Percentiles rank a stretch among this genome's conserved stretches.
Evolutionary conservation across 305 asterid genomes (phyloP).

Genomic region (Fraxinus albicans): DNA sequence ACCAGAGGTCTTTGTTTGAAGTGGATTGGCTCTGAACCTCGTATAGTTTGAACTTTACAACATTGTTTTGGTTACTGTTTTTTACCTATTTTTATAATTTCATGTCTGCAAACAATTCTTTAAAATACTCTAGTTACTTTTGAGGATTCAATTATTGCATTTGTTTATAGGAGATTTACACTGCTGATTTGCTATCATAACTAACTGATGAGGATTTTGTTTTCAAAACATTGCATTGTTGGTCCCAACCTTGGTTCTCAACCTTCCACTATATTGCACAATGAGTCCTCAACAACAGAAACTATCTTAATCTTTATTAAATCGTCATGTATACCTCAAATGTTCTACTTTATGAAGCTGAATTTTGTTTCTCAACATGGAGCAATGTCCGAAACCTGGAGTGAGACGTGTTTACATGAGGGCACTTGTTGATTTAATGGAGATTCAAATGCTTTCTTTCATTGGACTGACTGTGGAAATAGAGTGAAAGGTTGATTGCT

Average conservation of each 20-base stretch:
- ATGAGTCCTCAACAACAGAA: not conserved
- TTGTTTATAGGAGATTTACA: not conserved
- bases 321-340: not conserved
- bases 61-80: not conserved
- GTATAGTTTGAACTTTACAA: constrained; percentile 2
- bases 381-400: too few species aligned
- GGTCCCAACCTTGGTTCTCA: not conserved
- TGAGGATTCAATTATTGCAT: not conserved
- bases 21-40: not conserved
- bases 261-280: not conserved
- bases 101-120: not conserved
- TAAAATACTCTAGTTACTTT: not conserved
- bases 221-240: not conserved
- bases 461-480: too few species aligned
- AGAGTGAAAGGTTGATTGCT: too few species aligned
- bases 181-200: not conserved
- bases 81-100: not conserved
- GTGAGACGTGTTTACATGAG: too few species aligned
- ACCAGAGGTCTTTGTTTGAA: constrained; percentile 9
- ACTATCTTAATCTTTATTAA: not conserved
- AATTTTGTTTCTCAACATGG: too few species aligned
- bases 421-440: too few species aligned
- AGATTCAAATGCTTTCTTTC: too few species aligned
- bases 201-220: not conserved
- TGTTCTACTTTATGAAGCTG: not conserved